These are phyloP conservation scores for Ensete ventricosum DNA, from an alignment of 176 grass and related monocot species.

Conservation along the genomic window DNA sequence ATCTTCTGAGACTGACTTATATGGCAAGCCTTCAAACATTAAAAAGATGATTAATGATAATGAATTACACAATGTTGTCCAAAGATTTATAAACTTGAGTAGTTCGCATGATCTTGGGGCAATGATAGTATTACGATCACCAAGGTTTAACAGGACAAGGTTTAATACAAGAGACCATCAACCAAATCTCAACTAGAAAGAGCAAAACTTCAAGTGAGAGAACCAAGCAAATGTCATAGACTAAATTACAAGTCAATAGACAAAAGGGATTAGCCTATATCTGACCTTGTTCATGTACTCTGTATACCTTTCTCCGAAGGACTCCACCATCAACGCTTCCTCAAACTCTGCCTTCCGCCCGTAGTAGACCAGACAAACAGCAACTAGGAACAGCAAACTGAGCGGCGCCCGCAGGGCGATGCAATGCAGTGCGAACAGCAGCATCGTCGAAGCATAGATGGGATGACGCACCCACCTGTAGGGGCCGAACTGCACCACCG, in stretches of 20 bases:
- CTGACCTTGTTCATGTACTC: conserved; percentile 29
- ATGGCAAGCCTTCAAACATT: no score
- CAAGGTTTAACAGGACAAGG: background rate
- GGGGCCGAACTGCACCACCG: conserved; percentile 22
- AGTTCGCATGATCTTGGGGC: background rate
- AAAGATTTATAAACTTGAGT: no score
- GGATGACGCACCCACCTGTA: conserved; percentile 27
- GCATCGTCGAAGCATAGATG: conserved; percentile 23
- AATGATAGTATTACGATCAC: background rate
- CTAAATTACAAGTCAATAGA: conserved; percentile 15
- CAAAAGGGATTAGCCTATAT: conserved; percentile 24
- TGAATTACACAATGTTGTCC: no score
- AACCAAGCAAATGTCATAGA: background rate
- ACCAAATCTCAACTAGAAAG: background rate
- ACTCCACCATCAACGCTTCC: conserved; percentile 24
- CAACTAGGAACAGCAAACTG: conserved; percentile 22
- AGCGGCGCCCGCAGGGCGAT: conserved; percentile 17
- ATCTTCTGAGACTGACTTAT: no score
- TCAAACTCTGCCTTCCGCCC: conserved; percentile 24
- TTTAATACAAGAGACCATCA: background rate
- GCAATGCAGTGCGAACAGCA: conserved; percentile 18
- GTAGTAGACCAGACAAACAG: conserved; percentile 19
- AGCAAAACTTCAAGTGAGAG: background rate
- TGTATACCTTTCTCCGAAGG: conserved; percentile 21
- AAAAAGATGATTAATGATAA: no score